Base-by-base conservation (phyloP, 306 rosid species). In the Neltuma alba region DNA sequence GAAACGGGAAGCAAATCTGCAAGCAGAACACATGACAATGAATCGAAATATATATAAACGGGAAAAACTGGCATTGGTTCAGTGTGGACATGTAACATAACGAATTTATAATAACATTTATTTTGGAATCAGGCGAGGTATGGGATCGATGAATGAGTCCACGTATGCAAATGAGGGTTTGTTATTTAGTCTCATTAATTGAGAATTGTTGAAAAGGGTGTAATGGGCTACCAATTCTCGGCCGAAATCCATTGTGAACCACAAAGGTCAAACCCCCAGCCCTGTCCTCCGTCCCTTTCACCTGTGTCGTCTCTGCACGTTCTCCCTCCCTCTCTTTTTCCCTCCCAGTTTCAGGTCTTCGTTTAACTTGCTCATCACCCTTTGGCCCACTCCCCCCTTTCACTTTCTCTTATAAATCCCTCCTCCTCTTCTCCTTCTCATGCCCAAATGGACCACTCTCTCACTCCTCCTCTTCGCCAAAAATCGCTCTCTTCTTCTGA, bases 201-300 rank as follows among this genome's bases (percentile, higher is more conserved):
- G 86, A 31, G 47, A 58, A 42, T 37, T 37, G 90, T 82, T 89
- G 90, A 80, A 81, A 82, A 79, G 31, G 73, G 42, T 45, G 58
- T 40, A 70, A 64, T 75, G 76, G 76, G 87, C 74, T 75, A 70
- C 81, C 76, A 78, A 25, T 87, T 63, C 57, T 3, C 6, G 60
- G 72, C 41, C 28, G 25, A 79, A 89, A 86, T 61, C 81, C 74
- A 30, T 55, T 78, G 55, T 36, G 14, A 70, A 73, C 74, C 87
- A 85, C 89, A 89, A 87, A 86, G 89, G 95, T 89, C 95, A 92
- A 92, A 77, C 90, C 85, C 81, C 31, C n/a, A n/a, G n/a, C n/a
- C n/a, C n/a, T 44, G 16, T 16, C 12, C 48, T 42, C 16, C 45
- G 45, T 41, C 45, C 45, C 45, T 41, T 6, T 41, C 45, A n/a